phyloP scores from a whole-genome alignment of 202 grass and related monocot genomes.

The Brachypodium distachyon region DNA sequence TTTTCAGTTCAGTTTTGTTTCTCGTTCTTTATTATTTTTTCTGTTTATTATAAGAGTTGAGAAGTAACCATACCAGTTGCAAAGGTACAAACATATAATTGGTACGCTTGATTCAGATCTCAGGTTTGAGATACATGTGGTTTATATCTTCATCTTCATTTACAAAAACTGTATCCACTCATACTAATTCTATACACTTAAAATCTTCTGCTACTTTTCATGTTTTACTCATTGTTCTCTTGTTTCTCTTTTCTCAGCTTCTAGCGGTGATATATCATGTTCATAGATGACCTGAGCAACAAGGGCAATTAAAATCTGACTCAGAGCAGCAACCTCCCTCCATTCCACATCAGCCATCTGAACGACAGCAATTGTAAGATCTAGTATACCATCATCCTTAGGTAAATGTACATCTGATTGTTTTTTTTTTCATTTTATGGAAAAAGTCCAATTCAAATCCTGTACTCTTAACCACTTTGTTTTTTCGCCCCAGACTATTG shows the following conservation, averaged over 20 bases:
- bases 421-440: neutral
- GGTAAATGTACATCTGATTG: slow-evolving; percentile 23
- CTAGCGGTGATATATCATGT: slow-evolving; percentile 16
- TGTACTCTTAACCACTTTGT: neutral
- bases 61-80: neutral
- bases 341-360: neutral
- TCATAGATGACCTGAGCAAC: slow-evolving; percentile 9
- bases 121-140: slow-evolving; percentile 38
- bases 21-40: neutral
- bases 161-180: neutral
- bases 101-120: neutral
- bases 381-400: neutral
- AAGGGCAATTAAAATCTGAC: neutral
- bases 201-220: neutral
- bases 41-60: neutral
- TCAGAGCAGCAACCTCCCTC: neutral
- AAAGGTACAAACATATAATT: neutral
- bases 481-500: neutral
- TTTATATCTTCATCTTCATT: slow-evolving; percentile 19
- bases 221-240: neutral
- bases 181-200: neutral
- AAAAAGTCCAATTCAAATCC: neutral
- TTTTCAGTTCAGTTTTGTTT: neutral
- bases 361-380: neutral
- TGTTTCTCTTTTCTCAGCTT: neutral